Base-by-base conservation (phyloP, 805 yeast genomes). In the Starmerella bacillaris region DNA sequence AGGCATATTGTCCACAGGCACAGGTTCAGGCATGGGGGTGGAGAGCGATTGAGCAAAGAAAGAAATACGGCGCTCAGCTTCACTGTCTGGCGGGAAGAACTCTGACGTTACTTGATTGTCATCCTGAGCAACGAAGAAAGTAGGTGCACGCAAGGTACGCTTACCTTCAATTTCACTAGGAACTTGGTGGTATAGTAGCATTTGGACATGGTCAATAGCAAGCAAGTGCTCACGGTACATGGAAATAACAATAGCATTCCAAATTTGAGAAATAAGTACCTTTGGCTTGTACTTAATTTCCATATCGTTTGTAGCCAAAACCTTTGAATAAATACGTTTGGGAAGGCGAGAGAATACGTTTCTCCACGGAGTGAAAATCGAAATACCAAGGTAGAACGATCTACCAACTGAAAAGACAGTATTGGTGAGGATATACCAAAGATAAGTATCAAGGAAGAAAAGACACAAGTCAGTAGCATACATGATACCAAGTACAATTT, bases 1-100 rank as follows among this genome's bases (percentile, higher is more conserved):
- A 46, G 99, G 99, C 98, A 89, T 89, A 67, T 86, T 86, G 61
- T 89, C 98, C 48, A 92, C 96, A 30, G 99, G 98, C 55, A 89
- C 67, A 43, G 99, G 96, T 64, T 89, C 98, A 44, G 94, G 94
- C 51, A 89, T 84, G 49, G 98, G 98, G 40, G 98, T 89, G 35
- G 98, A 92, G 60, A 89, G 68, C 8, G 96, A 84, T 62, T 89
- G 98, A 40, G 99, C 99, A 64, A 89, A 89, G 78, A 92, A 89
- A 40, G 95, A 80, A 50, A 89, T 84, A 70, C 99, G 89, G 68
- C 98, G 84, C 65, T 92, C 98, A 45, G 99, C 98, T 62, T 89
- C 99, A 30, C 94, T 82, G 60, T 86, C 73, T 53, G 74, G 69
- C 49, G 98, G 96, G 79, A 89, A 89, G 56, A 82, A 92, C 67